Base-by-base conservation (phyloP, 2,329 filamentous ascomycete species). In the Bipolaris zeicola region DNA sequence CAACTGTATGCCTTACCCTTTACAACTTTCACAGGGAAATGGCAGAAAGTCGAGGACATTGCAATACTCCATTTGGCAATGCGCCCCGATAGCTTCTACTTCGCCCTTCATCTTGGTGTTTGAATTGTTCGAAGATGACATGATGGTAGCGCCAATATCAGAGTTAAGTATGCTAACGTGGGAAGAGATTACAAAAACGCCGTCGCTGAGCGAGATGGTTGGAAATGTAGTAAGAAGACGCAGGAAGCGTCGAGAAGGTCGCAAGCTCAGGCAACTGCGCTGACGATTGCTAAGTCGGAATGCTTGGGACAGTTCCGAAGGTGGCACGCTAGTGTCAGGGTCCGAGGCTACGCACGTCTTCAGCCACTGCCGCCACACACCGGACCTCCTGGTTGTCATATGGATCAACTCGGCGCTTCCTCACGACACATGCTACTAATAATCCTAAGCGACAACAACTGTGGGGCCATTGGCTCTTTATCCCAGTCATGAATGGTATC, bases 41-140 rank as follows among this genome's bases (percentile, higher is more conserved):
- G 95, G 95, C 4, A 99, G 86, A 77, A 99, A 98, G 78, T 98
- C 95, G 58, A 98, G 90, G 73, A 95, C 90, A 74, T 93, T 89
- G 82, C 95, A 99, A 82, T 92, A 96, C 63, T 89, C 82, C 78
- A 90, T 89, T 76, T 97, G 87, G 84, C 95, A 99, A 81, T 97
- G 93, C 60, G 86, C 86, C 77, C 95, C 95, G 67, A 98, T 89
- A 22, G 93, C 85, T 68, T 91, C 89, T 45, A 93, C 89, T 78
- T 97, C 93, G 74, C 83, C 83, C 34, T 58, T 62, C 89, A 93
- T 93, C 60, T 83, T 84, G 74, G 88, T 92, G 74, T 82, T 88
- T 49, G 54, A 56, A 34, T 53, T 45, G 33, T 60, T 51, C 44
- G 64, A 36, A 24, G 62, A 56, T 18, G 68, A 55, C 66, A 69